Evolutionary conservation across 768 basidiomycete species (phyloP), one percentile per base, ranked within the genome.

Genomic region (Pulveroboletus sp.): DNA sequence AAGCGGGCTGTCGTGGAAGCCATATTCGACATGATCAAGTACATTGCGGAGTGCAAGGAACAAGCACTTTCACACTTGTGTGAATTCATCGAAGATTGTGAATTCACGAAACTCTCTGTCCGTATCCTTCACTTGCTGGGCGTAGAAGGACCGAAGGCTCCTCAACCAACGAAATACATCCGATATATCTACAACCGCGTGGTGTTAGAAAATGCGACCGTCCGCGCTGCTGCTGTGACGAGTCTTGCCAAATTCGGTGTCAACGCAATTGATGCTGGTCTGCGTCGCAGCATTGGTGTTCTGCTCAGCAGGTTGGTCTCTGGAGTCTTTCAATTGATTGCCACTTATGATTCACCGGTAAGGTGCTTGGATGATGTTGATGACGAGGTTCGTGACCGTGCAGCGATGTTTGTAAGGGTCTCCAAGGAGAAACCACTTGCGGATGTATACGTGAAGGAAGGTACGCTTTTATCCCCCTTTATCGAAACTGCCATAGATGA

Each of bases 11-110:
- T 98, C 41, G 96, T 99, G 29, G 96, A 98, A 71, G 95, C 96
- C 17, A 98, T 99, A 65, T 98, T 99, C 66, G 96, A 99, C 70
- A 99, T 99, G 96, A 91, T 99, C 78, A 97, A 95, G 65, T 98
- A 82, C 72, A 97, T 99, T 61, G 74, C 76, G 38, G 95, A 97
- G 44, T 90, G 87, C 73, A 95, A 96, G 73, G 96, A 99, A 67
- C 89, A 96, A 62, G 96, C 96, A 1, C 80, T 99, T 38, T 95
- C 95, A 17, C 93, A 99, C 63, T 80, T 99, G 19, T 99, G 96
- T 76, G 96, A 99, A 68, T 99, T 99, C 67, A 99, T 99, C 66
- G 96, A 99, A 71, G 96, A 99, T 66, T 99, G 96, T 79, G 96
- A 99, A 68, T 99, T 98, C 65, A 97, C 95, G 27, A 99, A 98